Evolutionary conservation across 1,284 basidiomycete genomes (phyloP), one percentile per base, ranked within the genome.

Genomic region (Marasmius oreades): DNA sequence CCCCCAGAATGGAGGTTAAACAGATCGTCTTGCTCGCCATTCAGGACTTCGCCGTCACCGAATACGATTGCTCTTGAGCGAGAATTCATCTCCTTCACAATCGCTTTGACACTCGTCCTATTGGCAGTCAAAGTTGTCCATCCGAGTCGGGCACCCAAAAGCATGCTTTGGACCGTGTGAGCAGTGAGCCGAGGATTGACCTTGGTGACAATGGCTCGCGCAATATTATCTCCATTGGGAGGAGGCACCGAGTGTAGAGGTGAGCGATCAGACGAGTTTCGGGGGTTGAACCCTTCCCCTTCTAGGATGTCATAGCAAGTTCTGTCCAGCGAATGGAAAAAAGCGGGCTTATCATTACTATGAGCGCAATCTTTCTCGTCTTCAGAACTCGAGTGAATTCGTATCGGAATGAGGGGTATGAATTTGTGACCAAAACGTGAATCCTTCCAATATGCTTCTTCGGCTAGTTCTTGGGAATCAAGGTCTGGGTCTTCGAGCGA

Each of bases 101-200:
- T 76, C n/a, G 86, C 84, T 66, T 81, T 85, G 28, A 92, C 82
- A 60, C 90, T 90, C 33, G 86, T 80, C 62, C 82, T 81, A 61
- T 93, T 93, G 18, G 90, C 89, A 5, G 88, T 91, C 48, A 93
- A 73, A 20, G 89, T 93, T 55, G 92, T 93, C 86, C 90, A 88
- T 1, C 87, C 85, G 31, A 82, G 74, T 39, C 70, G 72, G 0
- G 87, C 84, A 23, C 90, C 92, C 68, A 81, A 81, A 10, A 86
- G 73, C 72, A 90, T 73, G 61, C 85, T 88, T 54, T 83, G 77
- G 14, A 87, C 80, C 0, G 88, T 91, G 63, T 90, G 88, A 8
- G 77, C 80, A 0, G 86, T 88, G 44, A 88, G 71, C 20, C 78
- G 75, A 3, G 80, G 75, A 62, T 85, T 86, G 33, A 76, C 75